phyloP scores from a whole-genome alignment of 2,329 filamentous ascomycete species.

The Didymellaceae sp. region DNA sequence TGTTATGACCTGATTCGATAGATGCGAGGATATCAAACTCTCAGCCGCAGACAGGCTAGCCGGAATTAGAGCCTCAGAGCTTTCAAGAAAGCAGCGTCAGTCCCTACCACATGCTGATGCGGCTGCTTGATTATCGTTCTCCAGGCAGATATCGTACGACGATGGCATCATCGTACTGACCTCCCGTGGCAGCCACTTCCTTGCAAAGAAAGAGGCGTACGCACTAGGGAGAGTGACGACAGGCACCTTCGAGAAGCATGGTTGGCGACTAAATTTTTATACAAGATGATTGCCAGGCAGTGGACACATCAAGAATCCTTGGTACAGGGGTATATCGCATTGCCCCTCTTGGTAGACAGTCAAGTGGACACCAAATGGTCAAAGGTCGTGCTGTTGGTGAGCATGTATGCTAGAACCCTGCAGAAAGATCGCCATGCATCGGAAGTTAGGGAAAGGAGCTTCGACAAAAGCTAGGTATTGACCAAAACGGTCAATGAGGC shows the following conservation, averaged over 20 bases:
- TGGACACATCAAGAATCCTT: no score
- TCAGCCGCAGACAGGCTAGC: constrained; percentile 5
- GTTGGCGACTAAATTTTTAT: no score
- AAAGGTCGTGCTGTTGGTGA: not conserved
- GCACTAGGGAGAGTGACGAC: not conserved
- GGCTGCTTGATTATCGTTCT: not conserved
- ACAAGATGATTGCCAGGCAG: not conserved
- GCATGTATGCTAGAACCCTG: not conserved
- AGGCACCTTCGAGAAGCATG: no score
- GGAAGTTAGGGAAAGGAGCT: constrained; percentile 5
- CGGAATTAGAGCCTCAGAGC: not conserved
- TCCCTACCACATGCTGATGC: not conserved
- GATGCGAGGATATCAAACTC: not conserved
- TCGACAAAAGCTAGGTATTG: not conserved
- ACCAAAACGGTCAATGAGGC: not conserved
- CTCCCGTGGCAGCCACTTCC: not conserved
- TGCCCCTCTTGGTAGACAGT: no score
- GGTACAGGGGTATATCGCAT: no score
- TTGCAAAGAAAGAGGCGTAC: not conserved
- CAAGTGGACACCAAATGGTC: not conserved
- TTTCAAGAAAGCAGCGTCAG: not conserved
- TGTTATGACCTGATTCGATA: not conserved
- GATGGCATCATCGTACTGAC: not conserved
- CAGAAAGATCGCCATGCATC: constrained; percentile 11
- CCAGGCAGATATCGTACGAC: constrained; percentile 8